Evolutionary conservation across 768 basidiomycete genomes (phyloP), one percentile per base, ranked within the genome.

Genomic region (Cystobasidium tubakii): DNA sequence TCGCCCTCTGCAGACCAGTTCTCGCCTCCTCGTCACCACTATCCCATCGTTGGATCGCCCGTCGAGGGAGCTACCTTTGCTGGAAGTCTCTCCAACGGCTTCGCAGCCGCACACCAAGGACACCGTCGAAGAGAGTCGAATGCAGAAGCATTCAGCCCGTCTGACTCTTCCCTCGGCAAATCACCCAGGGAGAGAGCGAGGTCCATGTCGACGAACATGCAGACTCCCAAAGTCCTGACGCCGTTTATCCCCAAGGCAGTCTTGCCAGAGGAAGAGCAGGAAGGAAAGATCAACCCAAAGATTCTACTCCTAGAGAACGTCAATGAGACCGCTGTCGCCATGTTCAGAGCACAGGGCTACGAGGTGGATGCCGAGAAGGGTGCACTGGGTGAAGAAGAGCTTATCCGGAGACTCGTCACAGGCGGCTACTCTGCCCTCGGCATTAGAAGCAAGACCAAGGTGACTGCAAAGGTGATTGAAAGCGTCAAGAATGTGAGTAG

Each of bases 371-470:
- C 74, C 10, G 79, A 73, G 78, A 84, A 88, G 76, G 89, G 88
- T 79, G 89, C 94, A 73, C 86, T 92, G 84, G 86, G 86, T n/a
- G 96, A 98, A 83, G 89, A 90, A 65, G 94, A 98, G 83, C 90
- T 99, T 73, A 82, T 98, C 21, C 84, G 88, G 63, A 81, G 81
- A 66, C 75, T 83, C 43, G 89, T 88, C 79, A 89, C 92, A 54
- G 86, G 88, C 74, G 82, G 85, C 1, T 98, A 96, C 82, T 91
- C 97, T 79, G 95, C 90, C 73, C 87, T 99, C 76, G 96, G 96
- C 67, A 99, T 99, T 81, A 88, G 96, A 63, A 91, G 90, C 84
- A 99, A 99, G 83, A 99, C 96, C 66, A 96, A 90, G 83, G 90
- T 99, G 78, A 98, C 96, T 4, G 86, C 88, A 62, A 87, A 86